Conservation (phyloP, 306 rosid species). For the Vicia villosa region DNA sequence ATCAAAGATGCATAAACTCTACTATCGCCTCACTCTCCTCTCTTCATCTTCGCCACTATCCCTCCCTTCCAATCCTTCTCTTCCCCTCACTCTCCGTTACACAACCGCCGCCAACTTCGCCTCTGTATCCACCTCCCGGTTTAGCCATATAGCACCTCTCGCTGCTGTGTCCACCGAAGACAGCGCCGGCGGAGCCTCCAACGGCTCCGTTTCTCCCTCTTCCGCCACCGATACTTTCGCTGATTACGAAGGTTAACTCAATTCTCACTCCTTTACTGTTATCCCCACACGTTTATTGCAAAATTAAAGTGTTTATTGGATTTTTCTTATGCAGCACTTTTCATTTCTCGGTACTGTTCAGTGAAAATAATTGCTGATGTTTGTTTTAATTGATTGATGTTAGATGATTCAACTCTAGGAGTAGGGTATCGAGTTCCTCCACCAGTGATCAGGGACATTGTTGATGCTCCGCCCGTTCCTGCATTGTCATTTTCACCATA, state of each 20-base stretch:
- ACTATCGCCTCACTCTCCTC: conserved; percentile 60
- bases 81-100: conserved; percentile 40
- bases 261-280: background rate
- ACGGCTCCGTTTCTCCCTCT: conserved; percentile 54
- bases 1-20: conserved; percentile 57
- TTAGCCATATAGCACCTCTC: conserved; percentile 54
- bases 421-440: conserved; percentile 79
- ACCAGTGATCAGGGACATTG: conserved; percentile 77
- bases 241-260: conserved; percentile 67
- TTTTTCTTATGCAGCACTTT: background rate
- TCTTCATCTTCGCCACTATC: conserved; percentile 41
- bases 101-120: conserved; percentile 31
- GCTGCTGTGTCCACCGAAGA: conserved; percentile 52
- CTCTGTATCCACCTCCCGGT: conserved; percentile 56
- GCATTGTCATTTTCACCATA: conserved; percentile 83
- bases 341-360: no score
- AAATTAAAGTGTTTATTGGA: background rate
- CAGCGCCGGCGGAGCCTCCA: conserved; percentile 46
- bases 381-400: conserved; percentile 31
- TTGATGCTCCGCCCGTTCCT: conserved; percentile 96
- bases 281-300: background rate
- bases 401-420: conserved; percentile 56
- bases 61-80: conserved; percentile 34
- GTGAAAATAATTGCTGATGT: conserved; percentile 38
- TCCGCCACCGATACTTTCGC: conserved; percentile 33